These are phyloP conservation scores for Colletotrichum noveboracense DNA, from an alignment of 2,329 filamentous ascomycete species.

Conservation along the genomic window DNA sequence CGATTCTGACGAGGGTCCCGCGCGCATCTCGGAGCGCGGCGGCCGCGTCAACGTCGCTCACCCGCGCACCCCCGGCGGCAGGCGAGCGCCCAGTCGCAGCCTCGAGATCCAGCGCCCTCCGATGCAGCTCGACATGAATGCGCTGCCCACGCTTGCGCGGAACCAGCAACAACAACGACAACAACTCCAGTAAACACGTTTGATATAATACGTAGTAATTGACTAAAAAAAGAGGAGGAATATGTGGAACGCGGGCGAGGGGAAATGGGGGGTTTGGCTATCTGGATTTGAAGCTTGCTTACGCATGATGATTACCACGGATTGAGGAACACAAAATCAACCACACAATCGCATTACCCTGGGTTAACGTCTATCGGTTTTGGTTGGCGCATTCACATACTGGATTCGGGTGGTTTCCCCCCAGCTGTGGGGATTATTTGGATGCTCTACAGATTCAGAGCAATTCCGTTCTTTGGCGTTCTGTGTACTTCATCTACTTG, in stretches of 20 bases:
- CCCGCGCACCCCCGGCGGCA: conserved; percentile 58
- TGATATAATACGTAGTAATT: background rate
- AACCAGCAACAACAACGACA: background rate
- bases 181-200: background rate
- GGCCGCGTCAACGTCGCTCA: conserved; percentile 64
- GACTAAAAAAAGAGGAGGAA: background rate
- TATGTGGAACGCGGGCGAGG: background rate
- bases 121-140: conserved; percentile 35
- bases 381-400: conserved; percentile 5
- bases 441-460: background rate
- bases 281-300: background rate
- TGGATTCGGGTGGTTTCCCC: background rate
- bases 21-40: conserved; percentile 53
- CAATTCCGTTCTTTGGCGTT: background rate
- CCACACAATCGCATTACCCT: background rate
- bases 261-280: background rate
- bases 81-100: conserved; percentile 60
- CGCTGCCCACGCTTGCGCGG: background rate
- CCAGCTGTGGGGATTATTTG: background rate
- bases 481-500: background rate
- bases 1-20: conserved; percentile 47
- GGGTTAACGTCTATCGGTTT: background rate
- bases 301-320: background rate
- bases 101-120: conserved; percentile 57
- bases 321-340: background rate